Percentiles rank a stretch among this genome's conserved stretches.
These are phyloP conservation scores for Tolypocladium guangdongense DNA, from an alignment of 2,329 filamentous ascomycete genomes.

Conservation along the genomic window DNA sequence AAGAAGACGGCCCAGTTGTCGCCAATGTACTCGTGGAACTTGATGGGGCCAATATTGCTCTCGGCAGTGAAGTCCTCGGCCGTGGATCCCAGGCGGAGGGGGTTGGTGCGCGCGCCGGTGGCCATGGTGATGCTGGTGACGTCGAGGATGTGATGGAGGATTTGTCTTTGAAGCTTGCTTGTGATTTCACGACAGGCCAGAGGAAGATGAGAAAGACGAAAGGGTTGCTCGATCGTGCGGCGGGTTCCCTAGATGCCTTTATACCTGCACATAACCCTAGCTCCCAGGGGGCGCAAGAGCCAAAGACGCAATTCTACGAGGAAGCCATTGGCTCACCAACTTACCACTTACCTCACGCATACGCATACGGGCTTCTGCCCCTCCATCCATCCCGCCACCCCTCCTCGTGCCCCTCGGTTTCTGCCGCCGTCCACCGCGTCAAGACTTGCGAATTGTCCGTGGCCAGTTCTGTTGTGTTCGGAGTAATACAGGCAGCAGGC, in stretches of 20 bases:
- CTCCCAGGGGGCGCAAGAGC: background rate
- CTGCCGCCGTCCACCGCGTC: background rate
- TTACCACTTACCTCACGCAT: too few species aligned
- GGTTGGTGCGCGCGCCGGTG: constrained; percentile 12
- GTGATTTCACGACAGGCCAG: too few species aligned
- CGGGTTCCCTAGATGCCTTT: background rate
- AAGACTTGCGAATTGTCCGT: background rate
- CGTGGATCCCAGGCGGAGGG: constrained; percentile 51
- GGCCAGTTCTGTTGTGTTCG: background rate
- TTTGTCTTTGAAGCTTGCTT: too few species aligned
- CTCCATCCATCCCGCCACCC: background rate
- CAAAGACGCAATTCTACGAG: background rate
- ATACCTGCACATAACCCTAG: too few species aligned
- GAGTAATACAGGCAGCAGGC: background rate
- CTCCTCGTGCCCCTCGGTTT: background rate
- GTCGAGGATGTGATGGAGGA: background rate
- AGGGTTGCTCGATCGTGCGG: background rate
- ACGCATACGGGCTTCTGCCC: background rate
- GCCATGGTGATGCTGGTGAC: constrained; percentile 15
- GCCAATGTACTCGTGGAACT: constrained; percentile 74
- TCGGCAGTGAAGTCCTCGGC: constrained; percentile 80
- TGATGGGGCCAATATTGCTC: constrained; percentile 65
- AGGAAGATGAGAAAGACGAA: background rate
- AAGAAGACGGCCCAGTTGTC: constrained; percentile 75
- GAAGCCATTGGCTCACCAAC: background rate